Conservation (phyloP, 2,329 filamentous ascomycete genomes). For the Mollisiaceae sp. region DNA sequence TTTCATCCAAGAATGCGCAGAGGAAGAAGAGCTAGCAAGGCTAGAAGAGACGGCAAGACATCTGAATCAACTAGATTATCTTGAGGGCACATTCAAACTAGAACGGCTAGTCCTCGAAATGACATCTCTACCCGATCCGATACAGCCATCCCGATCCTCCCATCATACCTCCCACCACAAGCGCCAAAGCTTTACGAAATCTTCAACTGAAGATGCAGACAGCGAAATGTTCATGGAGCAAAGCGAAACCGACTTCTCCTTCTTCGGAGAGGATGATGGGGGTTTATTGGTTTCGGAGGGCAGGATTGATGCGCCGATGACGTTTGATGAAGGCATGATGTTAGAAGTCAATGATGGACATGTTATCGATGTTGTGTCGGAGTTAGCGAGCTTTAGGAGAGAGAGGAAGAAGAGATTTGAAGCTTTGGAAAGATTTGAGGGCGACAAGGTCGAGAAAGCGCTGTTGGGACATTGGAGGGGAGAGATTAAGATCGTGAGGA, state of each 20-base stretch:
- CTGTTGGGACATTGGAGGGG: conserved; percentile 33
- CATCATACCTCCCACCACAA: background rate
- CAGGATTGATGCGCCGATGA: conserved; percentile 20
- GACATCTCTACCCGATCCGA: conserved; percentile 20
- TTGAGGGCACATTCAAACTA: conserved; percentile 15
- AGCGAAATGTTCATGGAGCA: conserved; percentile 30
- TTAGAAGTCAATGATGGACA: conserved; percentile 14
- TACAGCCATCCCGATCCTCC: conserved; percentile 13
- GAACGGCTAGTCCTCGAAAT: conserved; percentile 30
- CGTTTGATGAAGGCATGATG: conserved; percentile 20
- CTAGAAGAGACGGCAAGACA: conserved; percentile 18
- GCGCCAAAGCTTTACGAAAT: conserved; percentile 28
- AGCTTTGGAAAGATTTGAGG: conserved; percentile 5
- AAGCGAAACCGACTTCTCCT: conserved; percentile 29
- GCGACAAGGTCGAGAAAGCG: conserved; percentile 17
- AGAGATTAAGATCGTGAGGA: conserved; percentile 29
- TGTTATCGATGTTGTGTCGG: conserved; percentile 25
- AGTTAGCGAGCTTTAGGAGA: conserved; percentile 26
- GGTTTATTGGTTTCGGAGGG: conserved; percentile 29
- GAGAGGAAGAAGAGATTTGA: conserved; percentile 27
- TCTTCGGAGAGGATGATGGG: conserved; percentile 33
- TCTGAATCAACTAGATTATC: background rate
- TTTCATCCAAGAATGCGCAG: conserved; percentile 33
- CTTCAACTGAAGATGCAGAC: conserved; percentile 31
- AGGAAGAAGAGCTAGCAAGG: conserved; percentile 30